A percentile compares a stretch with the other conserved stretches of the same genome.
phyloP scores from a whole-genome alignment of 2,329 filamentous ascomycete genomes.

The Elsinoe fawcettii region DNA sequence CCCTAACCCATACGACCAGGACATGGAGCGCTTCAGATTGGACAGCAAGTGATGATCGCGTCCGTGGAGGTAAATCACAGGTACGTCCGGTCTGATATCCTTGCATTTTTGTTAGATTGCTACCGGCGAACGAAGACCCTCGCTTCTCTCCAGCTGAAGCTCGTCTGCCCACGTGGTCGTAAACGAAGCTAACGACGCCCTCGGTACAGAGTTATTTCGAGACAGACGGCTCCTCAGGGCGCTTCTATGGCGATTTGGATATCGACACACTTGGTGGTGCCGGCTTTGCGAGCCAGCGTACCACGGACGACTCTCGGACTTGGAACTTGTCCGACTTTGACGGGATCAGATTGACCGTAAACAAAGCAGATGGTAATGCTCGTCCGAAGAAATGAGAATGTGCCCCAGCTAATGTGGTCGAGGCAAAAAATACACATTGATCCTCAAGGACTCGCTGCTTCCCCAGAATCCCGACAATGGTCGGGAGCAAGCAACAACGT shows the following conservation, averaged over 20 bases:
- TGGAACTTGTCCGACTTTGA: slow-evolving; percentile 60
- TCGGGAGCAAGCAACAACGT: slow-evolving; percentile 62
- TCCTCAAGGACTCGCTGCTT: slow-evolving; percentile 62
- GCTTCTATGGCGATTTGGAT: slow-evolving; percentile 63
- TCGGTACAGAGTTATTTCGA: slow-evolving; percentile 41
- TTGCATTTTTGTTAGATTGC: slow-evolving; percentile 5
- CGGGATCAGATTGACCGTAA: slow-evolving; percentile 51
- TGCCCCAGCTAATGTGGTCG: not conserved
- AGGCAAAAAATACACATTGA: slow-evolving; percentile 62
- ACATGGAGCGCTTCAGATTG: slow-evolving; percentile 55
- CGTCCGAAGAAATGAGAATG: not conserved
- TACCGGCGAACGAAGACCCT: not conserved
- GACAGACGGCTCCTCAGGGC: slow-evolving; percentile 32
- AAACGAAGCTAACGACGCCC: slow-evolving; percentile 8
- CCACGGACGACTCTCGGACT: slow-evolving; percentile 45
- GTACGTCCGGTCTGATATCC: slow-evolving; percentile 26
- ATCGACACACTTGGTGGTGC: slow-evolving; percentile 68
- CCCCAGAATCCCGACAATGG: slow-evolving; percentile 52
- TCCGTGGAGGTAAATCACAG: slow-evolving; percentile 64
- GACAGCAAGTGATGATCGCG: slow-evolving; percentile 65
- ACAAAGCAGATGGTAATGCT: slow-evolving; percentile 43
- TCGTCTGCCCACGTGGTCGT: not conserved
- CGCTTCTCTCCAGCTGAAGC: not conserved
- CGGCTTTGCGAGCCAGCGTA: slow-evolving; percentile 74
- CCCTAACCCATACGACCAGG: slow-evolving; percentile 31